Evolutionary conservation across 768 basidiomycete genomes (phyloP), one percentile per base, ranked within the genome.

Genomic region (Amanita pseudoporphyria): DNA sequence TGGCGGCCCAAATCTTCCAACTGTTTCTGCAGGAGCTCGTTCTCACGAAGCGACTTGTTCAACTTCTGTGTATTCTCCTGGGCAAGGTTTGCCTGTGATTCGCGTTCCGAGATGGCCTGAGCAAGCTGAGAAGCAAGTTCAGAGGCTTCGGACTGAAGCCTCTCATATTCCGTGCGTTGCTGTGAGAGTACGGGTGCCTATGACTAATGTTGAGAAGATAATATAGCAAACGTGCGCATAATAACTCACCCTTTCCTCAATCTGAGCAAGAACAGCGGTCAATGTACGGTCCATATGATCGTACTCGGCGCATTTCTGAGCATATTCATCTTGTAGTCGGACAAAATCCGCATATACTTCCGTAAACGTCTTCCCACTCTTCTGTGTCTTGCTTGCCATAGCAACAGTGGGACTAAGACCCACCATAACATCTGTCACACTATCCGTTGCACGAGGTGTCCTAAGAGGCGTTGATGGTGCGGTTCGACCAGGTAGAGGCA

Each of bases 271-370:
- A 18, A 97, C 82, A 36, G 82, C 76, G 12, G 81, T 72, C 43
- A 97, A 71, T 1, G 88, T 84, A 24, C 82, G 77, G 43, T 89
- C 86, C 78, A 98, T 83, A 41, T 88, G 79, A 54, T 82, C 81
- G 51, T 84, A 87, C 67, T 98, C 94, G 4, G 80, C 73, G 45
- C 77, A 81, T 64, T 91, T 89, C 62, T 72, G 76, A 16, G 79
- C 76, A 49, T 82, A 81, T 26, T 92, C 87, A 21, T 88, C 87
- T 62, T 96, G 85, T 35, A 94, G 74, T 47, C 79, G 77, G 31
- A 95, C 82, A 56, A 90, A 90, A 60, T 96, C 91, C 13, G 87
- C 77, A 62, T 96, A 97, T 18, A 98, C 84, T 59, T 96, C 88
- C 0, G 95, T 95, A 67, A 95, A 95, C 1, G 87, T 87, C 73